Percentiles rank a stretch among this genome's conserved stretches.
phyloP scores from a whole-genome alignment of 305 asterid genomes.

The Nicotiana rustica region DNA sequence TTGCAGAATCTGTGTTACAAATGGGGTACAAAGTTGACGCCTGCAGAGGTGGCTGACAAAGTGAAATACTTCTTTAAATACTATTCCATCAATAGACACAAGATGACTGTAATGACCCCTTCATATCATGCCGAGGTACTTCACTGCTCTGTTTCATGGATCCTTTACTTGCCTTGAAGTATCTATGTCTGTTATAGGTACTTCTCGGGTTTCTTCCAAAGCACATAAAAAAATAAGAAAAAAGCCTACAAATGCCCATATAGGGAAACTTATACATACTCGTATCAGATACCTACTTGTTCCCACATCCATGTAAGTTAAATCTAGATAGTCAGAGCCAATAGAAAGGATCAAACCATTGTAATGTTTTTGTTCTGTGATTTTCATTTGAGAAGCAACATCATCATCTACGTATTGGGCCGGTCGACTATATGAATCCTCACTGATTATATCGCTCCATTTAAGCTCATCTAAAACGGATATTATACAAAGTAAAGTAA shows the following conservation, averaged over 20 bases:
- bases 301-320: not conserved
- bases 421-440: not conserved
- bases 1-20: constrained; percentile 87
- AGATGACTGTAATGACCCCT: constrained; percentile 94
- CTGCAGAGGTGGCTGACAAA: constrained; percentile 81
- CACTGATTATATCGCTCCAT: not conserved
- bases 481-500: not conserved
- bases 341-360: not conserved
- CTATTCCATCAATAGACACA: constrained; percentile 93
- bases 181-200: not conserved
- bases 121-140: constrained; percentile 95
- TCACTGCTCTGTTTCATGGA: not conserved
- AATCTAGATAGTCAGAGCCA: not conserved
- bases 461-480: constrained; percentile 9
- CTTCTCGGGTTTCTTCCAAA: not conserved
- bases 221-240: not conserved
- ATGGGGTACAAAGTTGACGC: constrained; percentile 85
- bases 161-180: not conserved
- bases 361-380: not conserved
- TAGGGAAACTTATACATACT: not conserved
- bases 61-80: constrained; percentile 94
- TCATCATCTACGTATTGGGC: not conserved
- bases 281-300: not conserved
- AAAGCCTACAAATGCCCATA: not conserved
- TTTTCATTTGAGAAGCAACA: not conserved